Evolutionary conservation across 805 yeast genomes (phyloP), one percentile per base, ranked within the genome.

Genomic region (Kodamaea laetipori): DNA sequence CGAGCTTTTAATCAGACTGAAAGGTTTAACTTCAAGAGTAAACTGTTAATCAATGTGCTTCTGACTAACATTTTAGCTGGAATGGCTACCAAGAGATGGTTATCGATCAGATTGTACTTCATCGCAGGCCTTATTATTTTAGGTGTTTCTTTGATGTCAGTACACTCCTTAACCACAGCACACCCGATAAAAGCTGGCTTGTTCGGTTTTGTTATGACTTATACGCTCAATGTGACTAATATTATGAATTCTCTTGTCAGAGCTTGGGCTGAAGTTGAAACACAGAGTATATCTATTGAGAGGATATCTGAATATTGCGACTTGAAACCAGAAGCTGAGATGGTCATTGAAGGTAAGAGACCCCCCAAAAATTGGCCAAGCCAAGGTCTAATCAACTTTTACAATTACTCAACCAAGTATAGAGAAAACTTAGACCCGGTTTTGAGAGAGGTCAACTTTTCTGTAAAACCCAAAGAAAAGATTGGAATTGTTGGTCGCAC

Each of bases 401-500:
- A 78, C 25, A 60, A 86, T 53, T 92, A 89, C 61, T 80, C 89
- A 11, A 82, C 97, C 3, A 77, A 87, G 46, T 92, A 92, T 59
- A 81, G 97, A 62, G 79, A 82, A 9, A 90, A 84, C 45, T 73
- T 92, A 49, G 96, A 87, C 39, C 74, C 85, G 12, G 94, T 88
- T 3, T 71, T 92, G 64, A 84, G 81, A 54, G 70, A 82, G 44
- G 77, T 92, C 54, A 74, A 69, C 46, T 57, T 92, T 13, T 66
- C 75, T 7, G 80, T 92, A 54, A 74, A 80, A 37, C 79, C 90
- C 1, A 71, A 77, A 45, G 97, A 92, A 61, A 92, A 92, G 63
- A 73, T 90, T 57, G 98, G 98, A 49, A 89, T 90, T 64, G 97
- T 92, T 45, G 98, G 98, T 18, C 78, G 98, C 60, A 90, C 98